Evolutionary conservation across 164 flowering plant genomes (phyloP), one percentile per base, ranked within the genome.

Genomic region (Magnolia changhungtana): DNA sequence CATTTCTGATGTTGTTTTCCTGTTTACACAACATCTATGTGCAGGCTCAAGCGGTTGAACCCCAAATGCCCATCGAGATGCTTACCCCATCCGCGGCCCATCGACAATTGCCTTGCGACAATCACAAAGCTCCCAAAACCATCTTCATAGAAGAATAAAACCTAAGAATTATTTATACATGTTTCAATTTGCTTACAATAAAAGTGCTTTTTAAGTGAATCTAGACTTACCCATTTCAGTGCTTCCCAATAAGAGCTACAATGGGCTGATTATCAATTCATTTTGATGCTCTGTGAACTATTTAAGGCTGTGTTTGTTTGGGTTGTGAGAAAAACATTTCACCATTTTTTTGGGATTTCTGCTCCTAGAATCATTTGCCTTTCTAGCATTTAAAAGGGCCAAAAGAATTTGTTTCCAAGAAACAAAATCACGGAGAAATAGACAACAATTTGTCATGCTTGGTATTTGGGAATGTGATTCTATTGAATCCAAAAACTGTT

Each of bases 81-180:
- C 80, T 79, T 93, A 63, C 98, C 98, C 2, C 96, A 90, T 80
- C 72, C 86, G 23, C 88, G 95, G 82, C 98, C 96, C 8, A 79
- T 11, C 8, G 95, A 93, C 73, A 92, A 92, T 74, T 93, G 97
- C 84, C 67, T 86, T 72, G 95, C 90, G 20, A 87, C 69, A 74
- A 64, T 91, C 21, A 82, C 45, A 74, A 84, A 78, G 80, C n/a
- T 75, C 14, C n/a, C 58, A 58, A 20, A 72, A 10, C 3, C 24
- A 10, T 70, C 72, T 16, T 16, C n/a, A 45, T 45, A 21, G 14
- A 70, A 49, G 72, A 50, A 70, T 1, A 70, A 50, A 29, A 19
- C 10, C 67, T 21, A 20, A 64, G 13, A 21, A 18, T 64, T 37
- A 7, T 4, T 37, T 9, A 23, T 5, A 66, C n/a, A 68, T 29